A percentile compares a stretch with the other conserved stretches of the same genome.
These are phyloP conservation scores for Eleusine indica DNA, from an alignment of 176 grass and related monocot species.

Conservation along the genomic window DNA sequence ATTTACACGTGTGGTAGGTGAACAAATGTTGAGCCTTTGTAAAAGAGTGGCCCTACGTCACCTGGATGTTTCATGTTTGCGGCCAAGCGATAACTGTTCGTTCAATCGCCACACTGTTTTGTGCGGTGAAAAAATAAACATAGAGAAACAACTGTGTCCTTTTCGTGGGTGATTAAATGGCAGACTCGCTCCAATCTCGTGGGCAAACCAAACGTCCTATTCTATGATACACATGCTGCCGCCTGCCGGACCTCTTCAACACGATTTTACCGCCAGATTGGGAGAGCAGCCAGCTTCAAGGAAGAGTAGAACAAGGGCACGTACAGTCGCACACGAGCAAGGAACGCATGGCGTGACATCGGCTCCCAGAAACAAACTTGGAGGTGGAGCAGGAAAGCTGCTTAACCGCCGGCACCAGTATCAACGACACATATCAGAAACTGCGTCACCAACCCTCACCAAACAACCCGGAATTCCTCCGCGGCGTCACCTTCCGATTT, in stretches of 20 bases:
- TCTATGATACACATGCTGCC: too few species aligned
- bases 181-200: too few species aligned
- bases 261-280: background rate
- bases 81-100: background rate
- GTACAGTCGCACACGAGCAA: background rate
- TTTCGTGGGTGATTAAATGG: too few species aligned
- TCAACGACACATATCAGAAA: background rate
- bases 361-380: background rate
- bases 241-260: too few species aligned
- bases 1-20: background rate
- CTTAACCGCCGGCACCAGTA: constrained; percentile 33
- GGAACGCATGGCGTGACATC: background rate
- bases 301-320: too few species aligned
- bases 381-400: background rate
- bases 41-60: too few species aligned
- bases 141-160: too few species aligned
- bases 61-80: too few species aligned
- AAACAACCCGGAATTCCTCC: constrained; percentile 20
- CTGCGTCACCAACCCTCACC: constrained; percentile 46
- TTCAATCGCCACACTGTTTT: background rate
- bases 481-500: constrained; percentile 25
- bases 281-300: background rate
- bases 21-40: background rate
- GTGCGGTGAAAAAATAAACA: background rate
- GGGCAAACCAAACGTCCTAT: too few species aligned